A percentile compares a stretch with the other conserved stretches of the same genome.
Evolutionary conservation across 2,329 filamentous ascomycete genomes (phyloP).

Genomic region (Cladobotryum mycophilum): DNA sequence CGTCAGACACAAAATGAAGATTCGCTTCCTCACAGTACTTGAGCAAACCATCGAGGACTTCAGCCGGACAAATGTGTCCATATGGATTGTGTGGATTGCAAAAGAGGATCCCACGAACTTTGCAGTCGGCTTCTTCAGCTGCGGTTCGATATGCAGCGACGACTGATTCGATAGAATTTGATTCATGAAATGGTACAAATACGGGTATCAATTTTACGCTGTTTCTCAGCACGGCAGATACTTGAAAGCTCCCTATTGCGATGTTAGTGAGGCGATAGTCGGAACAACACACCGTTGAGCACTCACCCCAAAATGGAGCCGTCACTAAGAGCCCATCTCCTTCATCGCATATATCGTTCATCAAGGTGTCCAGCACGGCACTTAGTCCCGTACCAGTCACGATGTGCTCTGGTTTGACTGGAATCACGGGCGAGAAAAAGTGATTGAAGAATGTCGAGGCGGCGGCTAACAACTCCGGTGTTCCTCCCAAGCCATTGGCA

Average conservation of each 20-base stretch:
- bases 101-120: conserved; percentile 5
- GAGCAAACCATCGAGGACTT: conserved; percentile 4
- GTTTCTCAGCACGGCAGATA: conserved; percentile 7
- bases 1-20: conserved; percentile 8
- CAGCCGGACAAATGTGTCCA: conserved; percentile 7
- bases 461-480: neutral
- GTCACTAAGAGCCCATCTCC: conserved; percentile 6
- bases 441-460: conserved; percentile 4
- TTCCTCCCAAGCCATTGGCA: conserved; percentile 6
- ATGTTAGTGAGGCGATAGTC: neutral
- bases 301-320: conserved; percentile 8
- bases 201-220: conserved; percentile 6
- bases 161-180: neutral
- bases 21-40: conserved; percentile 4
- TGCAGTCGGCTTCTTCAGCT: neutral
- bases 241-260: conserved; percentile 6
- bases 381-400: conserved; percentile 4
- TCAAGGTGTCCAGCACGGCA: conserved; percentile 3
- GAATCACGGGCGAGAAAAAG: conserved; percentile 2
- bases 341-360: conserved; percentile 7
- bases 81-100: conserved; percentile 9
- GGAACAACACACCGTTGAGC: no score
- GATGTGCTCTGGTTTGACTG: conserved; percentile 3
- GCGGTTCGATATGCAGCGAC: conserved; percentile 3
- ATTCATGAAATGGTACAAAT: neutral